Base-by-base conservation (phyloP, 441 rosid genomes). In the Isatis lusitanica region DNA sequence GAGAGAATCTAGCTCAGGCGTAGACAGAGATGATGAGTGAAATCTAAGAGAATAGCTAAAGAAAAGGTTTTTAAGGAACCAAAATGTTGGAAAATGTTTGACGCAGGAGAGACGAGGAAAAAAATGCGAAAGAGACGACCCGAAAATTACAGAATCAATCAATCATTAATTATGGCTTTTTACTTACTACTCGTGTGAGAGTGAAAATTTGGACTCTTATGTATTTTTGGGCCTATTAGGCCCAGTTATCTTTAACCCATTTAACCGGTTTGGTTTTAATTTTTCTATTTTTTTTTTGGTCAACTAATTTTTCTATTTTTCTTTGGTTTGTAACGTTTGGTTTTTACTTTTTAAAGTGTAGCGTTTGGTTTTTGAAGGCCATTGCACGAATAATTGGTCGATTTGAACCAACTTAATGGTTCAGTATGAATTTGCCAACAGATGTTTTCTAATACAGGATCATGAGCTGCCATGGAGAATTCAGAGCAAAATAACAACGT, bases 11-110 rank as follows among this genome's bases (percentile, higher is more conserved):
- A 56, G 44, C 18, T 36, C 10, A 56, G 17, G 52, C 71, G 48
- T 24, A 53, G 40, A 47, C 4, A 6, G 15, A 36, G 66, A 39
- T 38, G 15, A 26, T 4, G 9, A 26, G 16, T 11, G 12, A n/a
- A 47, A 43, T 38, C 5, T 40, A 52, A 63, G 7, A 15, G 24
- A 36, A 6, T 1, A 6, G 43, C 26, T 63, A 63, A 13, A 63
- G 53, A 62, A 53, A 55, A 4, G 21, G 40, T 36, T 44, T 44
- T 33, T 0, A 44, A 31, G 58, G 9, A 44, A 35, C 39, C 71
- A 35, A 35, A 65, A 73, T 63, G 77, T 66, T 13, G 59, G 71
- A 64, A 24, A 26, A 65, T 31, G 48, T 56, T 56, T 33, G 77
- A 64, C 70, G 53, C 6, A 21, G 21, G n/a, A 33, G 70, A 64